Conservation (phyloP, 148 eudicot genomes). For the Rhododendron ferrugineum region DNA sequence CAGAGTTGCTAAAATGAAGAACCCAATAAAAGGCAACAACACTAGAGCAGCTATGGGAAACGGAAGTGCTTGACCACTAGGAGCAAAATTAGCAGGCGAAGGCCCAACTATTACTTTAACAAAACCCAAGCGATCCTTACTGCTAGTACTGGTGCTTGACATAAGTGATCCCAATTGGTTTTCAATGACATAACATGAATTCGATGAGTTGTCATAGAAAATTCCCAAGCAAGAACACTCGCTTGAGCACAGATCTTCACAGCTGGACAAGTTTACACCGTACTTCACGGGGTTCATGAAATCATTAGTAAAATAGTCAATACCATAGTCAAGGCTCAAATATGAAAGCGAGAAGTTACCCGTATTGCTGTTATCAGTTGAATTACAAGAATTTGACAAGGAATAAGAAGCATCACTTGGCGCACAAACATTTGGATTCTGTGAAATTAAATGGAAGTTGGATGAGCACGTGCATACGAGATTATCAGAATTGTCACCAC, state of each 20-base stretch:
- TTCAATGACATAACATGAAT: slow-evolving; percentile 46
- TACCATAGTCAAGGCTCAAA: slow-evolving; percentile 36
- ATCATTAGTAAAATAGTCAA: slow-evolving; percentile 6
- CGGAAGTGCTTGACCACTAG: slow-evolving; percentile 4
- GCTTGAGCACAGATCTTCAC: too few relatives aligned
- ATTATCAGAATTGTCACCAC: slow-evolving; percentile 17
- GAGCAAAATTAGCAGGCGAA: background rate
- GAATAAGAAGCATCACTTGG: slow-evolving; percentile 41
- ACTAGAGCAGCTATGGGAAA: slow-evolving; percentile 42
- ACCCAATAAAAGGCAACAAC: slow-evolving; percentile 41
- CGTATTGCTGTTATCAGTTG: slow-evolving; percentile 16
- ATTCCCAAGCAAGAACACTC: too few relatives aligned
- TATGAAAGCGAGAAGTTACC: slow-evolving; percentile 31
- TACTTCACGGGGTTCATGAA: too few relatives aligned
- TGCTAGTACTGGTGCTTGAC: background rate
- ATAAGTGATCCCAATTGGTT: slow-evolving; percentile 53
- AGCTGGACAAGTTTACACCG: too few relatives aligned
- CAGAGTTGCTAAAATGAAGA: slow-evolving; percentile 19
- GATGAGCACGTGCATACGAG: slow-evolving; percentile 60
- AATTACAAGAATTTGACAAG: background rate
- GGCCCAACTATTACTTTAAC: slow-evolving; percentile 32
- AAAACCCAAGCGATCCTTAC: background rate
- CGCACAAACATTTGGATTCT: slow-evolving; percentile 19
- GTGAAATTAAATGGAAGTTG: slow-evolving; percentile 28
- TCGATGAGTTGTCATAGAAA: slow-evolving; percentile 15